Base-by-base conservation (phyloP, 257 asterid genomes). In the Ilex aquifolium region DNA sequence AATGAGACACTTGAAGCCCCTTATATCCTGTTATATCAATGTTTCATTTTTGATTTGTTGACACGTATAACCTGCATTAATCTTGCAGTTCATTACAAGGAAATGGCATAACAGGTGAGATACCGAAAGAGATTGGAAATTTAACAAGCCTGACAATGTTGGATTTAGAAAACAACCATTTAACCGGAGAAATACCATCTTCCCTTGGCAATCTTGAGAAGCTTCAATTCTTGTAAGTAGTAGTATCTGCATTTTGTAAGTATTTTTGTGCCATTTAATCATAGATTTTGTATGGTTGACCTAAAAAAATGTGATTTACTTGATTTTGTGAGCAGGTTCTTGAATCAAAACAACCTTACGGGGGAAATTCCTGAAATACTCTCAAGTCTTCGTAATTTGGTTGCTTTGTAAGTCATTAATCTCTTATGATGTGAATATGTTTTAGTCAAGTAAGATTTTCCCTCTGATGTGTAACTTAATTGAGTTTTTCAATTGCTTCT, bases 61-160 rank as follows among this genome's bases (percentile, higher is more conserved):
- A 36, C 42, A 36, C 8, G 42, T 36, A 36, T 36, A 36, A 36
- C 7, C 7, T 36, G 42, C 42, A 54, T 58, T 61, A 16, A 50
- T 31, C 48, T 68, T 70, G 71, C 89, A 92, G 99, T 66, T 82
- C 91, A 64, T 66, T 92, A 74, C 93, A 88, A 80, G 99, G 99
- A 66, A 92, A 92, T 68, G 85, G 80, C 68, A 89, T 92, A 55
- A 80, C 82, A 4, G 99, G 97, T 55, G 68, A 55, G 60, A 92
- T 92, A 75, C 97, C 99, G 0, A 79, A 71, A 64, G 91, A 84
- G 70, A 63, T 80, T 15, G 99, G 99, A 54, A 85, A 89, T 75
- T 79, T 92, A 75, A 72, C 89, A 29, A 84, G 88, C 80, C 76
- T 92, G 83, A 81, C 91, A 8, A 89, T 83, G 91, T 76, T 92